These are phyloP conservation scores for Cicer judaicum DNA, from an alignment of 306 rosid genomes.

Conservation along the genomic window DNA sequence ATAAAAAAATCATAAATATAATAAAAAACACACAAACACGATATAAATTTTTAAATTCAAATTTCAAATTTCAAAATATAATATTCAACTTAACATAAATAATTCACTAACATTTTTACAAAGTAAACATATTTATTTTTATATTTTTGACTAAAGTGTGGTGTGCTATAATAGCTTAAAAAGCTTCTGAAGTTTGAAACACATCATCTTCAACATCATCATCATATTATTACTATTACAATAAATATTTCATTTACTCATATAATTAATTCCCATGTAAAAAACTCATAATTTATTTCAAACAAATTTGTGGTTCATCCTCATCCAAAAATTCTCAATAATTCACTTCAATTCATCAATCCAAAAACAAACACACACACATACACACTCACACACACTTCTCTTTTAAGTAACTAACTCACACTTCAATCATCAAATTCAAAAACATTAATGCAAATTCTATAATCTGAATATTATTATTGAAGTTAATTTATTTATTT, in stretches of 20 bases:
- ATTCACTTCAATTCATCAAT: slow-evolving; percentile 31
- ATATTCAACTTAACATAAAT: too few species aligned
- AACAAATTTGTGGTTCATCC: slow-evolving; percentile 32
- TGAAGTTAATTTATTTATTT: slow-evolving; percentile 20
- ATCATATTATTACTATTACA: not conserved
- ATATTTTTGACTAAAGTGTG: too few species aligned
- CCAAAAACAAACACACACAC: not conserved
- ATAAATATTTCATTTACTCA: slow-evolving; percentile 2
- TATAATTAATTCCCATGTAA: slow-evolving; percentile 16
- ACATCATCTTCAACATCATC: not conserved
- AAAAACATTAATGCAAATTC: slow-evolving; percentile 52
- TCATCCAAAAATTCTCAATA: slow-evolving; percentile 29
- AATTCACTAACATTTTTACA: too few species aligned
- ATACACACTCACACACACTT: not conserved
- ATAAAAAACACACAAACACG: too few species aligned
- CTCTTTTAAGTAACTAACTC: not conserved
- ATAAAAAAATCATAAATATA: too few species aligned
- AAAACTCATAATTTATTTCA: slow-evolving; percentile 12
- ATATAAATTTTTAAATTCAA: too few species aligned
- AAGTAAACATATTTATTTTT: too few species aligned
- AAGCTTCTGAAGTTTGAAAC: too few species aligned
- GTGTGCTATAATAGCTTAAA: too few species aligned
- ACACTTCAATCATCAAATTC: not conserved
- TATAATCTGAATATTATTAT: slow-evolving; percentile 45
- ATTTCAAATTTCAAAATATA: too few species aligned